A percentile compares a stretch with the other conserved stretches of the same genome.
phyloP scores from a whole-genome alignment of 371 early-diverging fungal genomes.

The Mucor circinelloides region DNA sequence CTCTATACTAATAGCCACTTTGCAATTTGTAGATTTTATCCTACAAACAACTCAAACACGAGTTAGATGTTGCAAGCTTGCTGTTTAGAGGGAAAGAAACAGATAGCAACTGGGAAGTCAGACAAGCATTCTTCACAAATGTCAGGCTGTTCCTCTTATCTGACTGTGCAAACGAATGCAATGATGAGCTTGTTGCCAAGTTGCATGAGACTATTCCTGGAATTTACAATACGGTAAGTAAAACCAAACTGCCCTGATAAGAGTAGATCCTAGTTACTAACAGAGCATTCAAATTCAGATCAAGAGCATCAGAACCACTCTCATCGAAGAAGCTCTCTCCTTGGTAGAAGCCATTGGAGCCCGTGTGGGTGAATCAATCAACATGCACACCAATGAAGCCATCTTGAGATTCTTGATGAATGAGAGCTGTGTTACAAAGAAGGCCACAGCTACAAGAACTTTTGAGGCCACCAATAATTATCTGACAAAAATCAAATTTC shows the following conservation, averaged over 20 bases:
- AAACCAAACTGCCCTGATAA: neutral
- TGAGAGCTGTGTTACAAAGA: constrained; percentile 30
- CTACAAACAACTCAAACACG: neutral
- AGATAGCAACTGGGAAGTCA: constrained; percentile 20
- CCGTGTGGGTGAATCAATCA: constrained; percentile 21
- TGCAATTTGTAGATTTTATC: neutral
- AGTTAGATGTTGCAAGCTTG: neutral
- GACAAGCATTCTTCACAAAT: constrained; percentile 1
- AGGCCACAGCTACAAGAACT: constrained; percentile 17
- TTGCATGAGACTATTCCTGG: constrained; percentile 7
- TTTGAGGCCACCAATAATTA: constrained; percentile 21
- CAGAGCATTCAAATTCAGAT: constrained; percentile 19
- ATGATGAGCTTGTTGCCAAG: neutral
- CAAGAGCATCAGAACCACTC: constrained; percentile 35
- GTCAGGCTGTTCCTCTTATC: neutral
- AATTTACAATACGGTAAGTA: constrained; percentile 18
- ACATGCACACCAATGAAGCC: constrained; percentile 27
- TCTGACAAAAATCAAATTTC: constrained; percentile 25
- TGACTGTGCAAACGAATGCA: neutral
- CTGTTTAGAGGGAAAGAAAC: constrained; percentile 23
- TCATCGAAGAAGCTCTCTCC: constrained; percentile 28
- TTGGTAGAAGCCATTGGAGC: constrained; percentile 26
- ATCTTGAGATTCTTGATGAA: constrained; percentile 32
- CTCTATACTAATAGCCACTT: neutral
- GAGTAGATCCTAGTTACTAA: neutral